phyloP scores from a whole-genome alignment of 1,284 basidiomycete genomes.

The Vanrija sp. region DNA sequence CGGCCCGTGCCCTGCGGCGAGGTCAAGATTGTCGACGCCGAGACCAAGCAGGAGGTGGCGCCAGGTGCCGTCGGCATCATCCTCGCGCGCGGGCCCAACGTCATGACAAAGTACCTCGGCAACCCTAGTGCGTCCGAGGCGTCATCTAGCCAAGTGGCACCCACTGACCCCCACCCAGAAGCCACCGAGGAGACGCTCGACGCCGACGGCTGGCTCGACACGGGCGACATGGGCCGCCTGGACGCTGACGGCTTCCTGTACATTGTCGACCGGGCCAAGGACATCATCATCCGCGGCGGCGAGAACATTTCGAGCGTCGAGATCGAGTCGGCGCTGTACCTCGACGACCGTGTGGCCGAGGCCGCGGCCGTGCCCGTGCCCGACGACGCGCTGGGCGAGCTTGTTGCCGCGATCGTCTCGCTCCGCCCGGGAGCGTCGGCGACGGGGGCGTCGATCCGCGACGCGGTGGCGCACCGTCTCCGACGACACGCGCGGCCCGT shows the following conservation, averaged over 20 bases:
- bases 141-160: not conserved
- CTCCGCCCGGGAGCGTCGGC: slow-evolving; percentile 16
- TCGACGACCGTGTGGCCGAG: slow-evolving; percentile 31
- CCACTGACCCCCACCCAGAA: not conserved
- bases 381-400: slow-evolving; percentile 32
- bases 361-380: slow-evolving; percentile 36
- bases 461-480: slow-evolving; percentile 1
- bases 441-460: not conserved
- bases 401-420: slow-evolving; percentile 32
- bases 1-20: slow-evolving; percentile 36
- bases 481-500: slow-evolving; percentile 7
- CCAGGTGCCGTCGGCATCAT: slow-evolving; percentile 28
- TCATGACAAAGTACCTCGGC: slow-evolving; percentile 38
- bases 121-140: slow-evolving; percentile 12
- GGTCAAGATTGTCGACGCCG: slow-evolving; percentile 29
- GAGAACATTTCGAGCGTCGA: slow-evolving; percentile 43
- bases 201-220: slow-evolving; percentile 41
- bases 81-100: slow-evolving; percentile 31
- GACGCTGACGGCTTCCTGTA: slow-evolving; percentile 36
- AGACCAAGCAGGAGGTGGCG: slow-evolving; percentile 17
- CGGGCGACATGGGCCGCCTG: slow-evolving; percentile 35
- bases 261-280: slow-evolving; percentile 34
- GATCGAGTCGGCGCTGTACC: slow-evolving; percentile 41
- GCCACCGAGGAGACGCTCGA: slow-evolving; percentile 19
- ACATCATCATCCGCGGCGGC: slow-evolving; percentile 44